Evolutionary conservation across 2,329 filamentous ascomycete species (phyloP), one percentile per base, ranked within the genome.

Genomic region (Fusarium bactridioides): DNA sequence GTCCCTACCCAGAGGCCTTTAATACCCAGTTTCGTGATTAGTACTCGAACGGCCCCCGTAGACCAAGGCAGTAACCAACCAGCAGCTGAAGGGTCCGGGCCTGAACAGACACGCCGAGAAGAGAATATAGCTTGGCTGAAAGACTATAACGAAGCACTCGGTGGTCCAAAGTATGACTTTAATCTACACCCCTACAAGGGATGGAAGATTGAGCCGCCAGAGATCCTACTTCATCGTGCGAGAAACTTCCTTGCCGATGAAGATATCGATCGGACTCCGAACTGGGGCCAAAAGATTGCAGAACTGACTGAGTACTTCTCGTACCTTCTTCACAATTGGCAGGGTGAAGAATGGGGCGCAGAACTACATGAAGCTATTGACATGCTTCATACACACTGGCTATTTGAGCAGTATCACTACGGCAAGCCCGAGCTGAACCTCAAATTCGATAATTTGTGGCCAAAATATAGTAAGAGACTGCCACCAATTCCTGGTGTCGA

Each of bases 171-270:
- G 25, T 53, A 38, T 25, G 61, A 67, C 19, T 47, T 57, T 29
- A 35, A 58, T 18, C 66, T 77, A 19, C 65, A 71, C 21, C 61
- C 64, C 5, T 83, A 82, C 61, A 79, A 78, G 40, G 80, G 81
- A 40, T 83, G 82, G 70, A 78, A 74, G 38, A 75, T 82, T 51
- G 75, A 75, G 25, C 74, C 82, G 3, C 82, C 82, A 4, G 72
- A 68, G 37, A 75, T 84, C 37, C 65, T 79, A 47, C 77, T 82
- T 45, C 47, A 58, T 19, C 77, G 79, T 16, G 78, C 79, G 48
- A 78, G 76, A 55, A 84, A 83, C 69, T 89, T 87, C 67, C 83
- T 90, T 27, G 75, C 82, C 7, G 85, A 87, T 35, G 83, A 86
- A 67, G 85, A 89, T 69, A 73, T 78, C 10, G 81, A 84, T 62